Evolutionary conservation across 176 grass and related monocot genomes (phyloP), one percentile per base, ranked within the genome.

Genomic region (Aechmea fasciata): DNA sequence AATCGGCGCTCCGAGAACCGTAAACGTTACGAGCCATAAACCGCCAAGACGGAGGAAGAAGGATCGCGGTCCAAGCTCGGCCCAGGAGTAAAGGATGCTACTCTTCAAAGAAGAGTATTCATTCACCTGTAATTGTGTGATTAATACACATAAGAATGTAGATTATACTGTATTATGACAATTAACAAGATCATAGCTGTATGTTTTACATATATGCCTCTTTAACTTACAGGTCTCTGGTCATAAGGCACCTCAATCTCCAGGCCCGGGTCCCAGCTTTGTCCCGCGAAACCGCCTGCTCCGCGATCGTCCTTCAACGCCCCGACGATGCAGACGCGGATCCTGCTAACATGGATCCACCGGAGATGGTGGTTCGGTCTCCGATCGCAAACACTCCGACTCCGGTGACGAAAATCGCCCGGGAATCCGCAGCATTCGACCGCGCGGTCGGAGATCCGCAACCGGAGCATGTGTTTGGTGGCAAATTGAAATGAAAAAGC

Each of bases 31-130:
- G 4, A 92, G 71, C 48, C 88, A 92, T 13, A 96, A 77, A 68
- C 89, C 49, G 14, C 93, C 86, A 3, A 96, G 86, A 18, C 93
- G 81, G 47, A 92, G 26, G 57, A 96, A 92, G 79, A 96, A 87
- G 12, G 83, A 87, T 4, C 81, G 76, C 0, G 86, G 89, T 29
- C 76, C 89, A 64, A 96, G 71, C 62, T 86, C 93, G 9, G 89
- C 93, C 93, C 93, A 96, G 66, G 93, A 90, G 74, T 96, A 96
- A 28, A 96, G 73, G 13, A 14, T 77, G 54, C 89, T 77, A 49
- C 87, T 83, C 72, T 92, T 96, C 79, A 96, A 79, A 57, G 85
- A 84, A 33, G 88, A 89, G 50, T 96, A 96, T 79, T 96, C 93
- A 28, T 96, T 96, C 48, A 96, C 93, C 93, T 96, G 50, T 78